These are phyloP conservation scores for Eucalyptus erythrocorys DNA, from an alignment of 345 rosid genomes.

Conservation along the genomic window DNA sequence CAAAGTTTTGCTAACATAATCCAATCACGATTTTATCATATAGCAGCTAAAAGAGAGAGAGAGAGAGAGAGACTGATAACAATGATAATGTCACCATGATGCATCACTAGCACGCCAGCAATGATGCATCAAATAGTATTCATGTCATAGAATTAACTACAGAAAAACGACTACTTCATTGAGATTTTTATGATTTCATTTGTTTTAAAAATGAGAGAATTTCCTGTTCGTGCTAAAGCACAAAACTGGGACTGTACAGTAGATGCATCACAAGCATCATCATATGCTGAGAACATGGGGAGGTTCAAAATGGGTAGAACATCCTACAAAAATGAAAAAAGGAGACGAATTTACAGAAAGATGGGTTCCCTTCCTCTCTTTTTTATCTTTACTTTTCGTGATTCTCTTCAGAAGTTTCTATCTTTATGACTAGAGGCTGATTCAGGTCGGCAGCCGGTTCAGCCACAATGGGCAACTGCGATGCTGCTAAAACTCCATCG, in stretches of 20 bases:
- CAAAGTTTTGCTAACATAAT: not conserved
- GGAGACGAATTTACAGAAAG: slow-evolving; percentile 23
- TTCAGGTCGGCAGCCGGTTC: slow-evolving; percentile 34
- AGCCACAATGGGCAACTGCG: slow-evolving; percentile 25
- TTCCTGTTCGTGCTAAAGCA: not conserved
- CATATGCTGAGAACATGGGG: not conserved
- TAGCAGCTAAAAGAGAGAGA: not conserved
- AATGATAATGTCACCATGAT: not conserved
- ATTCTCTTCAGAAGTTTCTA: slow-evolving; percentile 30
- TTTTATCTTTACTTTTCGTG: slow-evolving; percentile 13
- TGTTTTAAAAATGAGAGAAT: not conserved
- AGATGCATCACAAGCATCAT: not conserved
- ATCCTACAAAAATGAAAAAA: not conserved
- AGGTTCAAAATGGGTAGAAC: not conserved
- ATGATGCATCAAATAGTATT: not conserved
- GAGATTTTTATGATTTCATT: not conserved
- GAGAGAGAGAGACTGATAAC: not conserved
- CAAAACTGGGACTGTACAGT: not conserved
- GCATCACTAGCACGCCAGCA: not conserved
- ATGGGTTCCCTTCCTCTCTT: not conserved
- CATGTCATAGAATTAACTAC: not conserved
- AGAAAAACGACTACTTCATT: not conserved
- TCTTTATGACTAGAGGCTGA: slow-evolving; percentile 72
- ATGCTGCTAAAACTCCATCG: slow-evolving; percentile 18
- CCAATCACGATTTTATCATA: not conserved